Base-by-base conservation (phyloP, 2,329 filamentous ascomycete species). In the Claviceps citrina region DNA sequence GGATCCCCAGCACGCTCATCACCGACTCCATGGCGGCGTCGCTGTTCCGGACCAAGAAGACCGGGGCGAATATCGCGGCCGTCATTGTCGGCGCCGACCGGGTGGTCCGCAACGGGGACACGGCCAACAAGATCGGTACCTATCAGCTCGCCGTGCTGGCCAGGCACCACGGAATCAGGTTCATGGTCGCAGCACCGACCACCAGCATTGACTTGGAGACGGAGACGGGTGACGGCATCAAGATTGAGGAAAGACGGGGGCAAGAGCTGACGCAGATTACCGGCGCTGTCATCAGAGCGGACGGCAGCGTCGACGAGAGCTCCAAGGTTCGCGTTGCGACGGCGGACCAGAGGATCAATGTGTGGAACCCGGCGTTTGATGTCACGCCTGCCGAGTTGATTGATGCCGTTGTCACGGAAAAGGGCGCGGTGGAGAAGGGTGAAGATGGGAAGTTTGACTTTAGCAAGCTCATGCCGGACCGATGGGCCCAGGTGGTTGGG, bases 331-430 rank as follows among this genome's bases (percentile, higher is more conserved):
- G 80, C 10, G 75, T 96, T 25, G 84, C 82, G 31, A 89, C 84
- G 38, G 89, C 89, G 0, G 71, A 79, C 47, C 73, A 77, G 54
- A 76, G 76, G 2, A 86, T 96, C 46, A 67, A 73, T 31, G 86
- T 96, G 7, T 98, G 91, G 87, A 98, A 98, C 57, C 91, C 91
- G 25, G 83, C 86, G 0, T 98, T 98, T 56, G 91, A 98, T 54
- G 84, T 98, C 26, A 98, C 91, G 8, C 89, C 91, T 0, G 76
- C 82, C 28, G 75, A 76, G 46, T 65, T 95, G 39, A 95, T 98
- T 47, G 91, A 98, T 59, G 86, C 83, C 2, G 81, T 98, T 43
- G 84, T 96, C 47, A 98, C 91, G 0, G 91, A 98, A 63, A 77
- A 81, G 51, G 89, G 89, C 0, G 83, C 86, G 7, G 77, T 93